Percentiles rank a stretch among this genome's conserved stretches.
Conservation (phyloP, 352 stramenopile species). For the Globisporangium rhizosaccharum region DNA sequence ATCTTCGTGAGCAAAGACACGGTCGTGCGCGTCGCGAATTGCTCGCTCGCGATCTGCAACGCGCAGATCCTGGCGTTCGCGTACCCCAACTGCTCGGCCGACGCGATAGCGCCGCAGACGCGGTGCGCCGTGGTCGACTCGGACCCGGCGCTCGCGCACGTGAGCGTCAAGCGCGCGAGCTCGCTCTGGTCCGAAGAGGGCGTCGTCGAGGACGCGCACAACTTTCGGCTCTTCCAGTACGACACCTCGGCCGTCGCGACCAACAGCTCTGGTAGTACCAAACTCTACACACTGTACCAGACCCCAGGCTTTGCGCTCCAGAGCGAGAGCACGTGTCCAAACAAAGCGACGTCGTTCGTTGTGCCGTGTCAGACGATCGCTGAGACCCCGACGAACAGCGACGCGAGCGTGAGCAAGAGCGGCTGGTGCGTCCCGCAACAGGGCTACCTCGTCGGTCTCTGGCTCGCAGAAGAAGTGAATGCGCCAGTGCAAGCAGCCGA, state of each 20-base stretch:
- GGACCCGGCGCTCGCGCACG: constrained; percentile 14
- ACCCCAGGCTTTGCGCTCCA: constrained; percentile 11
- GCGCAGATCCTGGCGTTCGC: constrained; percentile 28
- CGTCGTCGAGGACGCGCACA: constrained; percentile 14
- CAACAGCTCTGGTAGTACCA: neutral
- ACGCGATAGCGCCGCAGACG: constrained; percentile 15
- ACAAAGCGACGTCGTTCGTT: constrained; percentile 30
- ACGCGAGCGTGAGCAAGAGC: neutral
- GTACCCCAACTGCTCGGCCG: constrained; percentile 21
- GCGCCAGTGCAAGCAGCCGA: neutral
- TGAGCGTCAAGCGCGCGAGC: constrained; percentile 6
- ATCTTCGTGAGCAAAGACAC: constrained; percentile 37
- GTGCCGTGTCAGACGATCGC: constrained; percentile 28
- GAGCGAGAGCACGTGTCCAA: constrained; percentile 22
- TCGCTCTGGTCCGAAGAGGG: constrained; percentile 43
- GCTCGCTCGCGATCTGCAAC: constrained; percentile 19
- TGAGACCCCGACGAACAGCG: neutral
- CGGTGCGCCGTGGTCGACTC: constrained; percentile 31
- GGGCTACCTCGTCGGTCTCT: constrained; percentile 32
- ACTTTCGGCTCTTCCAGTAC: constrained; percentile 38
- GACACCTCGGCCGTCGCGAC: constrained; percentile 3
- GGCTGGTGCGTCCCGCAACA: constrained; percentile 31
- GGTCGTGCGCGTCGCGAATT: constrained; percentile 18
- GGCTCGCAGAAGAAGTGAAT: constrained; percentile 19
- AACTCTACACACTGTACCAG: constrained; percentile 48